Percentiles rank a stretch among this genome's conserved stretches.
These are phyloP conservation scores for Pyrenochaeta sp. DNA, from an alignment of 2,329 filamentous ascomycete genomes.

Conservation along the genomic window DNA sequence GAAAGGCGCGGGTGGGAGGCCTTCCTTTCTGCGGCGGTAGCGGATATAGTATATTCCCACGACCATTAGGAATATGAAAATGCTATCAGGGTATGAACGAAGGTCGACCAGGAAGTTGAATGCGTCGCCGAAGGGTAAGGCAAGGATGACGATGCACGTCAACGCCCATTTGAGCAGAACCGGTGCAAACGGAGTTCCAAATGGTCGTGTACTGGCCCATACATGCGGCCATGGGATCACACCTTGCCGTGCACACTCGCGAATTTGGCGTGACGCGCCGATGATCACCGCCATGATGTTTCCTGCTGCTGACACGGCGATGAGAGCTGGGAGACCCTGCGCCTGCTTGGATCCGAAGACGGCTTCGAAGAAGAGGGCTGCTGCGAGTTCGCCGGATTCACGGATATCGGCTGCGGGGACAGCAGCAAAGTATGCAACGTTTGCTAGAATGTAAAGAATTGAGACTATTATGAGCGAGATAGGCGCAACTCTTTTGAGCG, in stretches of 20 bases:
- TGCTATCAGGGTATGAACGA: conserved; percentile 35
- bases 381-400: conserved; percentile 62
- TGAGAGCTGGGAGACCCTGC: conserved; percentile 60
- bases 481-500: conserved; percentile 59
- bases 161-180: conserved; percentile 54
- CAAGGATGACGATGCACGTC: conserved; percentile 40
- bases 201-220: conserved; percentile 70
- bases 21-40: conserved; percentile 33
- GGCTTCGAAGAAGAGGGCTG: conserved; percentile 66
- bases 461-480: conserved; percentile 62
- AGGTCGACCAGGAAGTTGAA: conserved; percentile 67
- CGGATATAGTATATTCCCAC: conserved; percentile 37
- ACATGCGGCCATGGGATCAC: conserved; percentile 52
- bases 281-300: conserved; percentile 44
- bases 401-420: conserved; percentile 59
- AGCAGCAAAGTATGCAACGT: conserved; percentile 38
- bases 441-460: conserved; percentile 37
- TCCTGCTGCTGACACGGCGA: conserved; percentile 37
- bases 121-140: conserved; percentile 68
- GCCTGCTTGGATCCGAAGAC: conserved; percentile 66
- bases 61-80: conserved; percentile 38
- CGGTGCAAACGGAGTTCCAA: conserved; percentile 69
- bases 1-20: conserved; percentile 32
- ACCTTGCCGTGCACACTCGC: conserved; percentile 41
- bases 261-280: conserved; percentile 38